A percentile compares a stretch with the other conserved stretches of the same genome.
These are phyloP conservation scores for Mortierella sp. DNA, from an alignment of 371 early-diverging fungal genomes.

Conservation along the genomic window DNA sequence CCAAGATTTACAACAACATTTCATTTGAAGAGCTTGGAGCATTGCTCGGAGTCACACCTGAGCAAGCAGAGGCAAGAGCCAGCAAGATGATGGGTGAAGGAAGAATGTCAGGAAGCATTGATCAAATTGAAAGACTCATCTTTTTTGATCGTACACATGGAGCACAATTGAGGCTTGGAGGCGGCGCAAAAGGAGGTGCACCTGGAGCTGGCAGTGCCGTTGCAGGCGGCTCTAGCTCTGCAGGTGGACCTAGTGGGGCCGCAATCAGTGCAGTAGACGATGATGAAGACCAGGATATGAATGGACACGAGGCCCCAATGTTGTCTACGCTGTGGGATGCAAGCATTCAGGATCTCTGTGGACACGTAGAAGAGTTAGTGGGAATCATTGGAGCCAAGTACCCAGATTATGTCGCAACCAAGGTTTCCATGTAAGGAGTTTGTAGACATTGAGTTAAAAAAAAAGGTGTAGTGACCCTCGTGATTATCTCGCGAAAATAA, in stretches of 20 bases:
- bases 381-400: constrained; percentile 66
- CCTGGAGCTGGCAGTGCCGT: constrained; percentile 27
- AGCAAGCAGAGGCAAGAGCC: constrained; percentile 89
- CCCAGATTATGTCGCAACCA: constrained; percentile 61
- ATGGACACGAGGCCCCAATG: constrained; percentile 49
- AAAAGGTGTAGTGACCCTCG: not conserved
- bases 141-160: constrained; percentile 79
- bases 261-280: constrained; percentile 38
- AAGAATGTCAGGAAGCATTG: constrained; percentile 88
- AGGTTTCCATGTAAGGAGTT: constrained; percentile 26
- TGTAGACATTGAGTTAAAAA: not conserved
- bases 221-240: constrained; percentile 26
- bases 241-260: constrained; percentile 17
- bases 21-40: constrained; percentile 85
- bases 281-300: constrained; percentile 42
- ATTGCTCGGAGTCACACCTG: constrained; percentile 79
- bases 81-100: constrained; percentile 93
- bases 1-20: constrained; percentile 92
- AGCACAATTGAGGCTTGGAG: constrained; percentile 37
- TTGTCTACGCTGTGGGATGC: constrained; percentile 67
- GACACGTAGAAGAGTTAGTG: constrained; percentile 70
- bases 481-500: not conserved
- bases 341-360: constrained; percentile 70
- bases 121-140: constrained; percentile 88
- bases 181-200: constrained; percentile 37